Base-by-base conservation (phyloP, 1,139 yeast species). In the Debaryomyces sp. region DNA sequence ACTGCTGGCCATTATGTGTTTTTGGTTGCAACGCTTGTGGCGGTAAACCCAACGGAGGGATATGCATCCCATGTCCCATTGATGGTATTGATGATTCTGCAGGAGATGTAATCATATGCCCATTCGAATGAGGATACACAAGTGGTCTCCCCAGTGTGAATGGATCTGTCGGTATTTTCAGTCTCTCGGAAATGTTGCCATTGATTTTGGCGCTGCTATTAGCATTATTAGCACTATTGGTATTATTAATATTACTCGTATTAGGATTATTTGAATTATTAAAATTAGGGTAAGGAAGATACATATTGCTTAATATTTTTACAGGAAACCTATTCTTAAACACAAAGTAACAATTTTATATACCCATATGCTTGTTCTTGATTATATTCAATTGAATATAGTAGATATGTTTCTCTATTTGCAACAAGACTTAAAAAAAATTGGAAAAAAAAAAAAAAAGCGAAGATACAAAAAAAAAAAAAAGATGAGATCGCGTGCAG, bases 261-360 rank as follows among this genome's bases (percentile, higher is more conserved):
- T 21, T 37, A 48, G 24, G 38, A 30, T 18, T 45, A 47, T 22
- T 30, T 26, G 26, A 5, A 29, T 46, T 53, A 36, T 48, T 51
- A 45, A 49, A 51, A 32, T 46, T 49, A 27, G 57, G 54, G 22
- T 48, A 50, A 24, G 61, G 59, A 41, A 52, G 59, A 48, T 58
- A 58, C 61, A 58, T 56, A n/a, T 15, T 23, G 23, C 22, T 13
- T 15, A 22, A 15, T 6, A 8, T n/a, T 30, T 40, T 40, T 29
- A 24, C 10, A 22, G 29, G 6, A 29, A 10, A 9, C 23, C 18
- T 40, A 22, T 27, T 40, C 6, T 18, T 15, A 30, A 4, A 17
- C 5, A 1, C 13, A 18, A 22, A 5, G 12, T 6, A 10, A 5
- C 23, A 18, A 35, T 12, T 21, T 8, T 21, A 35, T 35, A 9